A percentile compares a stretch with the other conserved stretches of the same genome.
Conservation (phyloP, 139 green algal species). For the Pseudopediastrum boryanum region DNA sequence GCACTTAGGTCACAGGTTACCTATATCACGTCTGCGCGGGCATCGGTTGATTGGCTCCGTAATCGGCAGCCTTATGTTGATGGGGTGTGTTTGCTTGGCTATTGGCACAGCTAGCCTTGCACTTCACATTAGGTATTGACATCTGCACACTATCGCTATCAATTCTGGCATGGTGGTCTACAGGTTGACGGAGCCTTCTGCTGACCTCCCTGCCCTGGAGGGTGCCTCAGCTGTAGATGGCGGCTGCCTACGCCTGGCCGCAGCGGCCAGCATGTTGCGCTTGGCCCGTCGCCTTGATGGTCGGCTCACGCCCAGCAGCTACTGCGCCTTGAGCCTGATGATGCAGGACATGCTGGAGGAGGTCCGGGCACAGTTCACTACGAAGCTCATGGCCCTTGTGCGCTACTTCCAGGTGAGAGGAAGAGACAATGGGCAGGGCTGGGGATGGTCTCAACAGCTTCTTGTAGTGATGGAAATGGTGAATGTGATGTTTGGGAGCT, state of each 20-base stretch:
- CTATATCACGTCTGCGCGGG: too few relatives aligned
- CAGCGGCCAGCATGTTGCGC: constrained; percentile 60
- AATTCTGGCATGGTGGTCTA: too few relatives aligned
- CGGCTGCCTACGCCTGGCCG: constrained; percentile 55
- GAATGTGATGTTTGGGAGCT: neutral
- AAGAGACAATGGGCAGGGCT: neutral
- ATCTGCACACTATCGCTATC: too few relatives aligned
- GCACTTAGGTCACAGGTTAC: too few relatives aligned
- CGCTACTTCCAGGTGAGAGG: constrained; percentile 14
- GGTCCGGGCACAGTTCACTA: constrained; percentile 47
- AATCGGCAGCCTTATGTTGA: too few relatives aligned
- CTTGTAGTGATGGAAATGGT: neutral
- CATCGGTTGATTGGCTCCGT: too few relatives aligned
- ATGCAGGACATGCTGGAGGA: constrained; percentile 70
- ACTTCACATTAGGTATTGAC: too few relatives aligned
- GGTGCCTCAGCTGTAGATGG: neutral
- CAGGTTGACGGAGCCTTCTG: too few relatives aligned
- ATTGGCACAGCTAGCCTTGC: too few relatives aligned
- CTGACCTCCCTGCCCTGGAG: too few relatives aligned
- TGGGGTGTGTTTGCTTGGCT: too few relatives aligned
- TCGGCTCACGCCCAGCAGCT: constrained; percentile 40
- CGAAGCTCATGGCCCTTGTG: constrained; percentile 15
- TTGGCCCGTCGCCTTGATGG: constrained; percentile 66
- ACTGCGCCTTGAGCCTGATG: constrained; percentile 58
- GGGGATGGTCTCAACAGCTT: neutral